Conservation (phyloP, 176 grass and related monocot genomes). For the Poa annua region DNA sequence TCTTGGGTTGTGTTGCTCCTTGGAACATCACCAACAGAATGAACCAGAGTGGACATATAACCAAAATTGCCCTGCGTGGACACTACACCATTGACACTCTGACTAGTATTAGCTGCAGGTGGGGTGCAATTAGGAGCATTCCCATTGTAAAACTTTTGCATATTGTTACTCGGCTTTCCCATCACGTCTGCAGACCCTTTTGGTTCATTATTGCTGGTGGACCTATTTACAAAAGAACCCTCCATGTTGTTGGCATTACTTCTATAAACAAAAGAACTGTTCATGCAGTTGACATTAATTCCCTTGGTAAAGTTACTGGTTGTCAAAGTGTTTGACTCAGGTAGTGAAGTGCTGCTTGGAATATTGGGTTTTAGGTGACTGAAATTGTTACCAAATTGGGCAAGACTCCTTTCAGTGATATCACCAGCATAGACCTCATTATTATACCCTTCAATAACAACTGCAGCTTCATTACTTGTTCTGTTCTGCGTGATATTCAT, state of each 20-base stretch:
- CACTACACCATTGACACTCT: constrained; percentile 49
- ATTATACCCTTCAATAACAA: constrained; percentile 34
- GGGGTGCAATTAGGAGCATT: constrained; percentile 32
- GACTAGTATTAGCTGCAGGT: constrained; percentile 41
- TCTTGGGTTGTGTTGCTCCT: constrained; percentile 60
- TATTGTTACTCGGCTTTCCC: constrained; percentile 46
- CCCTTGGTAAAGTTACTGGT: constrained; percentile 40
- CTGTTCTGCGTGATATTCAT: constrained; percentile 39
- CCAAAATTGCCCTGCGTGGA: constrained; percentile 54
- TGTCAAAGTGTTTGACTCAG: constrained; percentile 39
- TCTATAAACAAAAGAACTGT: constrained; percentile 49
- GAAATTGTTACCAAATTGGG: constrained; percentile 46
- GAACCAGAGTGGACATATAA: constrained; percentile 50
- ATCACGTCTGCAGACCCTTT: constrained; percentile 49
- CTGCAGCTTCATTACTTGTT: constrained; percentile 44
- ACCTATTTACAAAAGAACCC: constrained; percentile 51
- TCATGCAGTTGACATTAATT: constrained; percentile 41
- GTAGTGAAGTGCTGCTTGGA: constrained; percentile 30
- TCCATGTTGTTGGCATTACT: constrained; percentile 42
- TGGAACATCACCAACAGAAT: constrained; percentile 65
- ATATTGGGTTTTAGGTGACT: constrained; percentile 44
- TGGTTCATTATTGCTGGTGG: constrained; percentile 42
- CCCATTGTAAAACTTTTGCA: constrained; percentile 54
- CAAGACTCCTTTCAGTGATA: constrained; percentile 44
- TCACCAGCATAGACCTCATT: constrained; percentile 36